These are phyloP conservation scores for Phylloporus sp. DNA, from an alignment of 768 basidiomycete species.

Conservation along the genomic window DNA sequence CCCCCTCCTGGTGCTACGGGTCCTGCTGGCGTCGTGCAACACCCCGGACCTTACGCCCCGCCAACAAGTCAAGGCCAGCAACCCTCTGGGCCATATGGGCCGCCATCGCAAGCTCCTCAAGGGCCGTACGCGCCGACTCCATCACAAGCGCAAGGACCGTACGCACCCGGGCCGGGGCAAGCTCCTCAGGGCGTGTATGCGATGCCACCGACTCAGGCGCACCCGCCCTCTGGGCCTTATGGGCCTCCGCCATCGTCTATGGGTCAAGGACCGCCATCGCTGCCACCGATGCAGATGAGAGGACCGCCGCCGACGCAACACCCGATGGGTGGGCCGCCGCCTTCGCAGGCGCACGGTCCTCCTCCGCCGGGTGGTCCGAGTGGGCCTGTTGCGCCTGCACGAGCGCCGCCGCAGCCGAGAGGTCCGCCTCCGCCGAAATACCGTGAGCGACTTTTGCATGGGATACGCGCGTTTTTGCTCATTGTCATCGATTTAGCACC, in stretches of 20 bases:
- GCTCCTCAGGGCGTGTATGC: slow-evolving; percentile 26
- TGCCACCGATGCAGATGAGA: slow-evolving; percentile 32
- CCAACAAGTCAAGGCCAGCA: slow-evolving; percentile 16
- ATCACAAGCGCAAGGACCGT: slow-evolving; percentile 14
- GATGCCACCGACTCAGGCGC: slow-evolving; percentile 12
- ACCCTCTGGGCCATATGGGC: slow-evolving; percentile 24
- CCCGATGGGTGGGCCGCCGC: slow-evolving; percentile 21
- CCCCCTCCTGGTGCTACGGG: slow-evolving; percentile 36
- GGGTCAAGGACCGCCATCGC: slow-evolving; percentile 28
- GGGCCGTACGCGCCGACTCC: slow-evolving; percentile 30
- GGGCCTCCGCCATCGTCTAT: slow-evolving; percentile 28
- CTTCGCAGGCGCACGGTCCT: slow-evolving; percentile 28
- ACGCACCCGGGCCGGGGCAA: slow-evolving; percentile 16
- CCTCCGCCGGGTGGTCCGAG: slow-evolving; percentile 28
- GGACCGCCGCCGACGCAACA: slow-evolving; percentile 29
- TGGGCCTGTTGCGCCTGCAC: slow-evolving; percentile 20
- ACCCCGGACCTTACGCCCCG: slow-evolving; percentile 27
- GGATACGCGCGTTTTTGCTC: not conserved
- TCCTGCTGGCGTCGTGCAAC: slow-evolving; percentile 26
- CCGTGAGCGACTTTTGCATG: slow-evolving; percentile 40
- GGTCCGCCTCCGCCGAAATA: slow-evolving; percentile 50
- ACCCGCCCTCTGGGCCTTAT: slow-evolving; percentile 18
- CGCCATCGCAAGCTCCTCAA: slow-evolving; percentile 22
- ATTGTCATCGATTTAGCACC: slow-evolving; percentile 46
- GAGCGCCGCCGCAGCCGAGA: slow-evolving; percentile 31